Evolutionary conservation across 1,284 basidiomycete genomes (phyloP), one percentile per base, ranked within the genome.

Genomic region (Tausonia pullulans): DNA sequence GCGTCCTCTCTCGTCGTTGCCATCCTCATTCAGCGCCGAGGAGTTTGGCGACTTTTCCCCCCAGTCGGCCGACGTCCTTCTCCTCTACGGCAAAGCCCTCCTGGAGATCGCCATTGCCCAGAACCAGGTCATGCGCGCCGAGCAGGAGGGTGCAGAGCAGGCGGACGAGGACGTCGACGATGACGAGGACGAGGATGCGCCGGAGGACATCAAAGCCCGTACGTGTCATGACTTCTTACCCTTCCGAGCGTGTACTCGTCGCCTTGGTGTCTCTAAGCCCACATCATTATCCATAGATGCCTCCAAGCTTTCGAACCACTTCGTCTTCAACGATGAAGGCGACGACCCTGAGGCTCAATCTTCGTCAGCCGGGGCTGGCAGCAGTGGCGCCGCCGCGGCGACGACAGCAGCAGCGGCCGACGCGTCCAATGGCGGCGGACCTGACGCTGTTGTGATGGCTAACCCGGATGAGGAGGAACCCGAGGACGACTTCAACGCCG

Each of bases 401-500:
- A 27, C 27, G 27, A 27, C 27, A 27, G 27, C 27, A 2, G 27
- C 41, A n/a, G 14, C 13, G 14, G 14, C 16, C 11, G 40, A 39
- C 45, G 11, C 58, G 13, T 50, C 50, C 27, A 40, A 16, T 9
- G 39, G 39, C 4, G 61, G n/a, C 10, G 62, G 50, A 14, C 75
- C 74, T 9, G 76, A 81, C 0, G 80, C 87, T 1, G 85, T 88
- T 72, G 76, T 87, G 16, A 82, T 87, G 66, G 84, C 78, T 1
- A 79, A 83, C 66, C 80, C 74, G 59, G 78, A 79, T 66, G 74
- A 70, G 11, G 74, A 75, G 16, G 74, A 72, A 6, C 59, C 58
- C 7, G 91, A 94, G 72, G 90, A 95, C 70, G 90, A 95, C 73
- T 94, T 92, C 74, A 93, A 92, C 70, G 90, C 90, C 44, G 90